Base-by-base conservation (phyloP, 129 eudicot genomes). In the Helichrysum umbraculigerum region DNA sequence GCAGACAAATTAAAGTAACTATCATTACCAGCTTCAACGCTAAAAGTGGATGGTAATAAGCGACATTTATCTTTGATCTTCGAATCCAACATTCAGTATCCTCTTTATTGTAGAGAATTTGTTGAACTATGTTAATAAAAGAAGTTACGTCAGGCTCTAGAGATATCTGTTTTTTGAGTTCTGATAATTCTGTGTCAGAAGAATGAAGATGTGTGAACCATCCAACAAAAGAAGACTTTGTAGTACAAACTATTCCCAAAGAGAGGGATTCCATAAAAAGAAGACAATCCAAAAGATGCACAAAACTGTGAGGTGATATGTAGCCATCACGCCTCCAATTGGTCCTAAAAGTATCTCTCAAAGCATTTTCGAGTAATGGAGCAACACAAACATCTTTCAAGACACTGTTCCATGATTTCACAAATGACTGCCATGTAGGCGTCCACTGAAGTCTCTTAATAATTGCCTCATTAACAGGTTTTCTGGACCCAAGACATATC, bases 31-130 rank as follows among this genome's bases (percentile, higher is more conserved):
- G 25, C 22, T 56, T 56, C 10, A 56, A 56, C 0, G 61, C 61
- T 15, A 56, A 56, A 56, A 56, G 61, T 17, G 61, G 61, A 56
- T 56, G 61, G 61, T 56, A 56, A 56, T 56, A 56, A 56, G 42
- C 22, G 20, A 15, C 22, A 56, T 56, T 11, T n/a, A 56, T n/a
- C 61, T 56, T 56, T 19, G 61, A 56, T 17, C 12, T 56, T 19
- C 12, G 61, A n/a, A 56, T 56, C 61, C 61, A 56, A 5, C 15
- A 56, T 15, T 7, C 25, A 19, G 60, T 54, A n/a, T 54, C 60
- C 7, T 17, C 22, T 56, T 56, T 20, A 20, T 56, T 56, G 61
- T 17, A 56, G 25, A 56, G 61, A 56, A 56, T 56, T 56, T 56
- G 9, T 56, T 56, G 61, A 19, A 6, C 61, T 56, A 11, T 4